A percentile compares a stretch with the other conserved stretches of the same genome.
Evolutionary conservation across 768 basidiomycete genomes (phyloP).

Genomic region (Collybia sordida): DNA sequence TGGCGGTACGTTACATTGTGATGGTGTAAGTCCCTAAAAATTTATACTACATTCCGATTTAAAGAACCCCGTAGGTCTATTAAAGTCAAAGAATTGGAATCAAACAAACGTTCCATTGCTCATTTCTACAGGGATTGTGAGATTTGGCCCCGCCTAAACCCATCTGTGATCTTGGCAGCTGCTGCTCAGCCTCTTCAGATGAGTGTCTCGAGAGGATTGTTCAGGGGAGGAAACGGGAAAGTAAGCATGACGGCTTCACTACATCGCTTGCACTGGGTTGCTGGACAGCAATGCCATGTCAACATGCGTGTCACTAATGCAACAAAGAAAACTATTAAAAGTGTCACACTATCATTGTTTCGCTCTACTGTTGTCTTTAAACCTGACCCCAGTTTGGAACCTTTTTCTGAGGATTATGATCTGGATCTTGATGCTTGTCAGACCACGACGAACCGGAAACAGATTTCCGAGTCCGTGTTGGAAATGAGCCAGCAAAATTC

Average conservation of each 20-base stretch:
- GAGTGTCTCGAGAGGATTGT: constrained; percentile 50
- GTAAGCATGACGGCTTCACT: constrained; percentile 66
- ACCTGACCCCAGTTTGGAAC: constrained; percentile 42
- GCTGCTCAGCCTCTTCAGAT: constrained; percentile 59
- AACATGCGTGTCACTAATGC: constrained; percentile 66
- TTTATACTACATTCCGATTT: constrained; percentile 2
- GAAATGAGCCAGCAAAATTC: constrained; percentile 63
- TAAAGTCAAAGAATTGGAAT: constrained; percentile 67
- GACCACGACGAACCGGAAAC: constrained; percentile 59
- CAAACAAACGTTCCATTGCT: constrained; percentile 68
- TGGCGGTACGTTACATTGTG: constrained; percentile 73
- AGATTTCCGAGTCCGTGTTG: constrained; percentile 63
- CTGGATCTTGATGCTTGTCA: constrained; percentile 61
- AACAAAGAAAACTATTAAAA: constrained; percentile 66
- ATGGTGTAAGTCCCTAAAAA: constrained; percentile 58
- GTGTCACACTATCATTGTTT: constrained; percentile 58
- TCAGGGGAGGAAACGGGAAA: constrained; percentile 64
- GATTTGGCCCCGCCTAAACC: constrained; percentile 75
- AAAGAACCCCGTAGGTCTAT: constrained; percentile 49
- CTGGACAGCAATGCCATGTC: constrained; percentile 77
- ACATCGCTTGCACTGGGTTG: constrained; percentile 75
- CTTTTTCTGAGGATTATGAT: constrained; percentile 16
- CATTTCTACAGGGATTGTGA: constrained; percentile 88
- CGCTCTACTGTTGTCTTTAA: constrained; percentile 69
- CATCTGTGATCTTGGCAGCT: constrained; percentile 57